Conservation (phyloP, 768 basidiomycete species). For the Lactifluus volemus region DNA sequence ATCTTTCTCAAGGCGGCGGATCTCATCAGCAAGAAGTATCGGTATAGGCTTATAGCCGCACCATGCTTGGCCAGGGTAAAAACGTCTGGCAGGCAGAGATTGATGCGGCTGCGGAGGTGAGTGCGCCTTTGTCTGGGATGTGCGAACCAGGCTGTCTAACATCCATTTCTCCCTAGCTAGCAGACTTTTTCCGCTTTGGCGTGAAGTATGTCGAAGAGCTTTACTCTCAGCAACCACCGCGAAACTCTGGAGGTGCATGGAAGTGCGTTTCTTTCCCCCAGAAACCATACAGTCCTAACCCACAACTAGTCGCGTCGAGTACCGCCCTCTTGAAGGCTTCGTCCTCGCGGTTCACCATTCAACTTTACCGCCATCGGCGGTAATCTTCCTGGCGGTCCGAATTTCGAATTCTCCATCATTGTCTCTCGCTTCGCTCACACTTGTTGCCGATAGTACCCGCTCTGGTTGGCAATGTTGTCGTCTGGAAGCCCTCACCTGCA, state of each 20-base stretch:
- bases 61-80: slow-evolving; percentile 98
- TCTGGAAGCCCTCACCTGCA: slow-evolving; percentile 97
- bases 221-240: slow-evolving; percentile 81
- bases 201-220: slow-evolving; percentile 96
- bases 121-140: slow-evolving; percentile 20
- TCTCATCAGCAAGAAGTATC: slow-evolving; percentile 89
- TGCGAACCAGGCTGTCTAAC: not conserved
- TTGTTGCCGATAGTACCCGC: slow-evolving; percentile 55
- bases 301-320: slow-evolving; percentile 76
- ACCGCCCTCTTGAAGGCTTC: slow-evolving; percentile 96
- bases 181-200: slow-evolving; percentile 93
- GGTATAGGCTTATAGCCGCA: slow-evolving; percentile 91
- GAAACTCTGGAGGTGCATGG: slow-evolving; percentile 84
- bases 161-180: slow-evolving; percentile 38
- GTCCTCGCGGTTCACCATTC: slow-evolving; percentile 97
- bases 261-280: slow-evolving; percentile 55
- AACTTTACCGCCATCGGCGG: slow-evolving; percentile 99
- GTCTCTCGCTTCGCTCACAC: not conserved
- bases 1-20: slow-evolving; percentile 99
- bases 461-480: slow-evolving; percentile 85
- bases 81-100: slow-evolving; percentile 99
- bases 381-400: slow-evolving; percentile 70
- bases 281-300: not conserved
- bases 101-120: slow-evolving; percentile 94
- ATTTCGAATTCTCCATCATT: not conserved